phyloP scores from a whole-genome alignment of 148 eudicot species.

The Rhododendron williamsianum region DNA sequence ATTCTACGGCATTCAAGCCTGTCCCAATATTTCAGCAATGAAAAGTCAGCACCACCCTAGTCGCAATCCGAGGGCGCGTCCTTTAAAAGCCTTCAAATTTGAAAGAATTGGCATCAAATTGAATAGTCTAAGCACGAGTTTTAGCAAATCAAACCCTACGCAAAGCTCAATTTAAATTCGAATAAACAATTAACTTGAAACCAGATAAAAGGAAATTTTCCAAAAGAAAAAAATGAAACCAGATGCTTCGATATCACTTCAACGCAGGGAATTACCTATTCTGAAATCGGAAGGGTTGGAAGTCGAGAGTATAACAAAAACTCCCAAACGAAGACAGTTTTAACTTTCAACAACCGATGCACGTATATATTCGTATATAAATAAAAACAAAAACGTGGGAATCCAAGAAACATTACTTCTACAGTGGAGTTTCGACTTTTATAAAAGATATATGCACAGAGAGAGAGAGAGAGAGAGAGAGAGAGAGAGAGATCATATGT shows the following conservation, averaged over 20 bases:
- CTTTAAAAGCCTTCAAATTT: slow-evolving; percentile 7
- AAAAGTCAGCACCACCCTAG: slow-evolving; percentile 1
- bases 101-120: not conserved
- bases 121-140: not conserved
- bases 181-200: not conserved
- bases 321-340: not conserved
- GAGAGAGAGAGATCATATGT: not conserved
- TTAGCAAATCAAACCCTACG: not conserved
- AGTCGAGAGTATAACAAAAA: not conserved
- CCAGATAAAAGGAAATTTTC: no score
- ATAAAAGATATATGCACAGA: not conserved
- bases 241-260: not conserved
- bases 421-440: not conserved
- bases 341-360: not conserved
- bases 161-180: not conserved
- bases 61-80: not conserved
- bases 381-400: not conserved
- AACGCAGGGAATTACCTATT: not conserved
- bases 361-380: not conserved
- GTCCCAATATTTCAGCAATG: not conserved
- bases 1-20: slow-evolving; percentile 5
- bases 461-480: not conserved
- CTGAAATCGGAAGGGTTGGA: not conserved
- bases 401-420: not conserved
- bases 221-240: no score